Evolutionary conservation across 73 alveolate species (phyloP), one percentile per base, ranked within the genome.

Genomic region (Paramecium tetraurelia): DNA sequence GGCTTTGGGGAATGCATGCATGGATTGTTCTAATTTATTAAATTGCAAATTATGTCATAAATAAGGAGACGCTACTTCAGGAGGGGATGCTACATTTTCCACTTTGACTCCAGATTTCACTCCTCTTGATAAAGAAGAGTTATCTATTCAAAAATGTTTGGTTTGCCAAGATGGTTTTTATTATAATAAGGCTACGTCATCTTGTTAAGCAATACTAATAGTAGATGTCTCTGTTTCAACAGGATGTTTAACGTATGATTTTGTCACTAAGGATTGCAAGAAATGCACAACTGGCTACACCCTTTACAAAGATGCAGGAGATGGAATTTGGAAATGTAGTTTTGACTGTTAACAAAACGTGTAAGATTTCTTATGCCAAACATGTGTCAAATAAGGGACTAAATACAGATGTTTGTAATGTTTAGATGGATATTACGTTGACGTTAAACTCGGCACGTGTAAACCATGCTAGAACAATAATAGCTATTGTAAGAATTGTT

Each of bases 361-460:
- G 0, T 14, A 80, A 44, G 90, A 80, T 80, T 80, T 44, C 50
- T 11, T 20, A 40, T 80, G 90, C 24, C 29, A 44, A 44, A 4
- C 76, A 1, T 80, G 90, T 80, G 71, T 80, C 5, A 35, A 36
- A 29, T 10, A 29, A n/a, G 35, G 86, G 5, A 0, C 77, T 6
- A 31, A 5, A 24, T 12, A 3, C 5, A 80, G 90, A 80, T 80
- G 90, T 5, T n/a, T 38, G 31, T 11, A 18, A 46, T 80, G 90
- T 44, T 12, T 22, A 7, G 70, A 41, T 44, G 90, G 90, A 80
- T 80, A 40, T 80, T 80, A 80, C 46, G 90, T 80, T 3, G 75
- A 80, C 43, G 57, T 29, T 29, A 35, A 43, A 7, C 18, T 29
- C 0, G 90, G 90, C 7, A 44, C 21, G 2, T 80, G 90, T 18